Conservation (phyloP, 73 alveolate species). For the Symbiodinium natans region DNA sequence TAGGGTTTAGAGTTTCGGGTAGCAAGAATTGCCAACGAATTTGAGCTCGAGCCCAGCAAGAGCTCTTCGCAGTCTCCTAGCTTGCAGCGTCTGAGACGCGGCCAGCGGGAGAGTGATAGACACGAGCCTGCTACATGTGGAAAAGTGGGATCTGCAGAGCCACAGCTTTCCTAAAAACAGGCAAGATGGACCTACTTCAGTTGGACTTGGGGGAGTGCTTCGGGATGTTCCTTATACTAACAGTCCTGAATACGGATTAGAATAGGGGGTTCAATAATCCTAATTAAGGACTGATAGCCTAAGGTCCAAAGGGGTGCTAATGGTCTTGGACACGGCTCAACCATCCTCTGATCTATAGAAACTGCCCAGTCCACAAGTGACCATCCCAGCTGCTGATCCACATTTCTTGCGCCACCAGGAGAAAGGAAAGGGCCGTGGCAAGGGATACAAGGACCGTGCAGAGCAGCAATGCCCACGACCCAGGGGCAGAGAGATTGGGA, state of each 20-base stretch:
- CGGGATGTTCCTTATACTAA: too few species aligned
- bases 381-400: background rate
- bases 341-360: background rate
- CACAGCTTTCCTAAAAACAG: too few species aligned
- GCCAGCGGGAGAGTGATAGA: background rate
- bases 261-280: too few species aligned
- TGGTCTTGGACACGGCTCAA: background rate
- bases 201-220: too few species aligned
- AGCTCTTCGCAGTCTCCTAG: background rate
- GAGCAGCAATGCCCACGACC: slow-evolving; percentile 45
- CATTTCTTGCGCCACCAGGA: slow-evolving; percentile 26
- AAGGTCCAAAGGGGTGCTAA: too few species aligned
- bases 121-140: background rate
- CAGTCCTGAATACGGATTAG: too few species aligned
- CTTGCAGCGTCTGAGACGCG: background rate
- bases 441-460: slow-evolving; percentile 72
- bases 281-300: too few species aligned
- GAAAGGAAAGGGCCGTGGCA: slow-evolving; percentile 92
- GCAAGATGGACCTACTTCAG: too few species aligned
- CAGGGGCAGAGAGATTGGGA: background rate
- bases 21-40: background rate
- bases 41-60: background rate
- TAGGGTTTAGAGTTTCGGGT: too few species aligned
- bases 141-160: background rate
- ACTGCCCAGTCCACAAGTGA: background rate